Base-by-base conservation (phyloP, 805 yeast species). In the Ogataea degrootiae region DNA sequence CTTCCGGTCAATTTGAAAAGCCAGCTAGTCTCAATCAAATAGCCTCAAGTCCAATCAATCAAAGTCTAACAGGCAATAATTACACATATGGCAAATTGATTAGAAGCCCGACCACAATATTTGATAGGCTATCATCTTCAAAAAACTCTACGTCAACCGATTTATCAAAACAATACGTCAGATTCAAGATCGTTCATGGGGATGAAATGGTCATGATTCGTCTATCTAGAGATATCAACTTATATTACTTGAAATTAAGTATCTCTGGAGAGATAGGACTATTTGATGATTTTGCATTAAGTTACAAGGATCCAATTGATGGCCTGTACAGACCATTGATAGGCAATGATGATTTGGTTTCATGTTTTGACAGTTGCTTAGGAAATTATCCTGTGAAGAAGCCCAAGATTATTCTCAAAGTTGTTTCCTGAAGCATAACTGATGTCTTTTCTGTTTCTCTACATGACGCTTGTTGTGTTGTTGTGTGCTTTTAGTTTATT, bases 251-350 rank as follows among this genome's bases (percentile, higher is more conserved):
- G 6, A 41, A 43, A n/a, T 14, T 37, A 19, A 42, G 46, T 29
- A 51, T 44, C 17, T 36, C 56, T 14, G 48, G 45, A 17, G 47
- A 53, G 12, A 39, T 56, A 14, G 46, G 44, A 15, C 38, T 48
- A 5, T 37, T 49, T 29, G 44, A 44, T 16, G 49, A 46, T 8
- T 51, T 48, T 34, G 40, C 51, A 16, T 37, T 58, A 16, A 56
- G 50, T 23, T 58, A 49, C 34, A 55, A 51, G 34, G 56, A 56
- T 33, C 37, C 49, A 22, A 45, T 41, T 19, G 45, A 52, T 17
- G 54, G 50, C 0, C 38, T 46, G 39, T 58, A 51, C 45, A 51
- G 47, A 21, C 51, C 53, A 26, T 48, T 60, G 23, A 50, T 55
- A 39, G 41, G 51, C 8, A 51, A 52, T 37, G 45, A 34, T 12